Conservation (phyloP, 2,329 filamentous ascomycete genomes). For the Apiospora phragmitis region DNA sequence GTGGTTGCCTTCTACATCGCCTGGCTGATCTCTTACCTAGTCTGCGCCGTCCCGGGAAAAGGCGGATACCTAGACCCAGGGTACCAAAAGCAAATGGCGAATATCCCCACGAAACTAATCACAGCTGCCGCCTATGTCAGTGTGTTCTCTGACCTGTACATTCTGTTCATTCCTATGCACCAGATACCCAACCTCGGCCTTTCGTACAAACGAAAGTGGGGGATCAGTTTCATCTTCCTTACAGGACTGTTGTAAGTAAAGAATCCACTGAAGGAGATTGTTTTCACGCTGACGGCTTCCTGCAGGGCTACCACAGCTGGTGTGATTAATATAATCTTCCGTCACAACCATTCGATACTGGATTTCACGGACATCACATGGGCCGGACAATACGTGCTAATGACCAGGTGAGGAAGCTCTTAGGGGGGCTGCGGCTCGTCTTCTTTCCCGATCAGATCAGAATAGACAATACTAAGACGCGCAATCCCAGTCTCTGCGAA, state of each 20-base stretch:
- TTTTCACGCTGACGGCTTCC: not conserved
- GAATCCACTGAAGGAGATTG: not conserved
- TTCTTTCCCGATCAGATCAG: too few species aligned
- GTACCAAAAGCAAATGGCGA: not conserved
- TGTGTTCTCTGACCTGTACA: slow-evolving; percentile 11
- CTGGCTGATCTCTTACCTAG: not conserved
- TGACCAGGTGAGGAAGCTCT: not conserved
- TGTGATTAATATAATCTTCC: not conserved
- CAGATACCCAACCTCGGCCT: slow-evolving; percentile 18
- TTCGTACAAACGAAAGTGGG: slow-evolving; percentile 19
- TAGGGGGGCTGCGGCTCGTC: not conserved
- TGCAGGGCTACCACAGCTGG: not conserved
- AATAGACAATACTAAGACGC: not conserved
- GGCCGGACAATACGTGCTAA: not conserved
- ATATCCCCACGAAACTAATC: not conserved
- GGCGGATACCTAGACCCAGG: not conserved
- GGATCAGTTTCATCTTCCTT: slow-evolving; percentile 19
- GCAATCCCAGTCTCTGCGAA: not conserved
- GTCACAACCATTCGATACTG: not conserved
- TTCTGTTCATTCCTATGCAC: slow-evolving; percentile 19
- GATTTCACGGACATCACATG: not conserved
- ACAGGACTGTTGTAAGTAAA: slow-evolving; percentile 17
- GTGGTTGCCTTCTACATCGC: not conserved
- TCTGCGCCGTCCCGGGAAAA: not conserved
- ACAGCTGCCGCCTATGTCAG: not conserved